Conservation (phyloP, 345 rosid species). For the Ceriops zippeliana region DNA sequence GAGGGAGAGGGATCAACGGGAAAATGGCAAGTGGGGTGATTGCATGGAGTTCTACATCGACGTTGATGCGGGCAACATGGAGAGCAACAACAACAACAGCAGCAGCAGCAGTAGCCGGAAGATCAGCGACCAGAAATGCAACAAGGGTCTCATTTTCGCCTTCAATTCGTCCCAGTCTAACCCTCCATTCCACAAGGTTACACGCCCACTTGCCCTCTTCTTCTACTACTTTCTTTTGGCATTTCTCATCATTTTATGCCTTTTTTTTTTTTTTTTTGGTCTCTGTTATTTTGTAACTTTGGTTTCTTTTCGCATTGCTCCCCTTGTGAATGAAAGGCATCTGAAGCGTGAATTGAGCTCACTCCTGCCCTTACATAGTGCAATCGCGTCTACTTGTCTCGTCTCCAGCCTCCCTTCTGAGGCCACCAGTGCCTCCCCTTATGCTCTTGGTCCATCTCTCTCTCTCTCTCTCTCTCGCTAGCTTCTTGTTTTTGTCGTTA, state of each 20-base stretch:
- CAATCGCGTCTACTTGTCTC: constrained; percentile 62
- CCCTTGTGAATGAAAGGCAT: constrained; percentile 34
- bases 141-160: constrained; percentile 28
- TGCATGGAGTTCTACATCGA: constrained; percentile 44
- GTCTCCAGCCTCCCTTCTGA: constrained; percentile 68
- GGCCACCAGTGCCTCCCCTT: constrained; percentile 24
- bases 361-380: constrained; percentile 55
- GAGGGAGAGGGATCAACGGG: neutral
- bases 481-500: no score
- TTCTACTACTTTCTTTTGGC: no score
- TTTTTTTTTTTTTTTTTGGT: neutral
- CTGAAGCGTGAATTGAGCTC: constrained; percentile 63
- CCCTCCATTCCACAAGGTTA: constrained; percentile 28
- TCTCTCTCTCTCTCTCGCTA: neutral
- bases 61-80: constrained; percentile 33
- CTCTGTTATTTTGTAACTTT: neutral
- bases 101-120: neutral
- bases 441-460: constrained; percentile 35
- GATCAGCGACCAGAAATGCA: constrained; percentile 18
- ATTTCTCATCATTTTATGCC: neutral
- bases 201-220: constrained; percentile 21
- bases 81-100: constrained; percentile 23
- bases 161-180: constrained; percentile 29
- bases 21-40: constrained; percentile 41
- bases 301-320: neutral